These are phyloP conservation scores for Stephania japonica DNA, from an alignment of 164 flowering plant genomes.

Conservation along the genomic window DNA sequence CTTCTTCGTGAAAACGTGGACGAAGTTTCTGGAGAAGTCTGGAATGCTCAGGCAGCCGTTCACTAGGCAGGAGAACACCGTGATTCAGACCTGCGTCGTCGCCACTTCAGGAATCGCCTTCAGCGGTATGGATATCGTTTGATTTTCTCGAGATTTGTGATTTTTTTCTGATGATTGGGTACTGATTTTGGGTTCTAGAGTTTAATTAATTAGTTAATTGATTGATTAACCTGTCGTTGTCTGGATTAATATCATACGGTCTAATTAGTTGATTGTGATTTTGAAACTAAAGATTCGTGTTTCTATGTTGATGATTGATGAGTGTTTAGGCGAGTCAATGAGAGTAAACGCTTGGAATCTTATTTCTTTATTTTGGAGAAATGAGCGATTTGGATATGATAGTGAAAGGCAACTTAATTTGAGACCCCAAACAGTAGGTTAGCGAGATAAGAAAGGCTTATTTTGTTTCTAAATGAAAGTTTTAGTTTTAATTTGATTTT, in stretches of 20 bases:
- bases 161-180: neutral
- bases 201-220: too few relatives aligned
- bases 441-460: too few relatives aligned
- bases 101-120: conserved; percentile 30
- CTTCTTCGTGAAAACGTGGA: conserved; percentile 28
- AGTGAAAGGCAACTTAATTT: too few relatives aligned
- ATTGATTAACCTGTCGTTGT: neutral
- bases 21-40: conserved; percentile 21
- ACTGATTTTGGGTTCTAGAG: neutral
- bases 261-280: neutral
- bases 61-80: conserved; percentile 28
- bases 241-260: neutral
- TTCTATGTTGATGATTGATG: too few relatives aligned
- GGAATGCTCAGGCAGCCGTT: conserved; percentile 22
- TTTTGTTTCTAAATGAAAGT: too few relatives aligned
- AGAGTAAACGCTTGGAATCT: too few relatives aligned
- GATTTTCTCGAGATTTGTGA: neutral
- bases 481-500: too few relatives aligned
- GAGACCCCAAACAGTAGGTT: too few relatives aligned
- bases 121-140: conserved; percentile 17
- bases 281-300: too few relatives aligned
- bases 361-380: too few relatives aligned
- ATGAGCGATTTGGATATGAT: too few relatives aligned
- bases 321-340: too few relatives aligned
- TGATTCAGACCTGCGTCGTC: conserved; percentile 28